Evolutionary conservation across 1,139 yeast species (phyloP).

Genomic region (Blastobotrys niveus): DNA sequence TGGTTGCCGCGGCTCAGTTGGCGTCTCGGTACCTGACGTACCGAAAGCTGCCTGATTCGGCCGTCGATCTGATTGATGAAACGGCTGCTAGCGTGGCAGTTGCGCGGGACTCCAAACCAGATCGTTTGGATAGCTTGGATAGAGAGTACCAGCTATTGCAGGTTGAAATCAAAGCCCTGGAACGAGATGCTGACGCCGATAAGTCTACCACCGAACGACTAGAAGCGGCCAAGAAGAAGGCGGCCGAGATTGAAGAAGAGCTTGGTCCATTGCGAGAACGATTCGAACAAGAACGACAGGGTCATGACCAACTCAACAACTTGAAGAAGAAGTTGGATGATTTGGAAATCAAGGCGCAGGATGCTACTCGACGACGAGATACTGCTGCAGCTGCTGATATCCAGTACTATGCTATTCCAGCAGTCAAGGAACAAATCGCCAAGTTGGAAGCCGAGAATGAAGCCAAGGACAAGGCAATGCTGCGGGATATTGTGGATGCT

Average conservation of each 20-base stretch:
- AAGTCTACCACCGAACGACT: constrained; percentile 81
- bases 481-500: constrained; percentile 83
- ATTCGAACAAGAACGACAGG: constrained; percentile 80
- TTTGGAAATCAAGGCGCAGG: constrained; percentile 83
- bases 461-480: constrained; percentile 58
- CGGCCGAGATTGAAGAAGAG: constrained; percentile 80
- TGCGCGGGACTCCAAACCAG: constrained; percentile 97
- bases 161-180: constrained; percentile 94
- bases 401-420: constrained; percentile 94
- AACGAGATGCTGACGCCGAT: constrained; percentile 92
- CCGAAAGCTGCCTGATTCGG: constrained; percentile 95
- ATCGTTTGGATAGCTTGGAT: constrained; percentile 87
- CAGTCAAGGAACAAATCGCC: constrained; percentile 67
- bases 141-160: constrained; percentile 85
- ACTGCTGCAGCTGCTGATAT: constrained; percentile 93
- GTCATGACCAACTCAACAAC: constrained; percentile 83
- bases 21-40: constrained; percentile 94
- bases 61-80: constrained; percentile 94
- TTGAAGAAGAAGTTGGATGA: constrained; percentile 91
- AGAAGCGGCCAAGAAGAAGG: constrained; percentile 66
- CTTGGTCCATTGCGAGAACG: constrained; percentile 80
- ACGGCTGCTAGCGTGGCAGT: constrained; percentile 98
- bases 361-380: constrained; percentile 96
- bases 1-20: constrained; percentile 90
- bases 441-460: constrained; percentile 73